These are phyloP conservation scores for Lactarius quietus DNA, from an alignment of 768 basidiomycete species.

Conservation along the genomic window DNA sequence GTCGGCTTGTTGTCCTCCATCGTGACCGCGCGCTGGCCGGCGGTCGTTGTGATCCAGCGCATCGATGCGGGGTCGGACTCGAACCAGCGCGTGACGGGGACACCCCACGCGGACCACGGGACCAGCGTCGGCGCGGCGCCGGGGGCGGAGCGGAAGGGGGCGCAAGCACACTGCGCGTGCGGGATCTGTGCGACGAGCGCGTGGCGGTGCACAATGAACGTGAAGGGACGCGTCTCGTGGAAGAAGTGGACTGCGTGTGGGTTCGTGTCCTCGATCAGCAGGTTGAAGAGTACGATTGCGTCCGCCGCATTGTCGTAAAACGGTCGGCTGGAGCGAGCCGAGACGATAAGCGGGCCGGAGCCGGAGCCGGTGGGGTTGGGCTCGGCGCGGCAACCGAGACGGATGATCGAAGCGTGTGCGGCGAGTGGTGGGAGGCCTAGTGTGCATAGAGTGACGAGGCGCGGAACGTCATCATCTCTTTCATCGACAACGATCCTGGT, in stretches of 20 bases:
- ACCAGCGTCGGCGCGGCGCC: neutral
- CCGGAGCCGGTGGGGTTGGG: conserved; percentile 27
- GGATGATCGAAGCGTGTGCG: conserved; percentile 20
- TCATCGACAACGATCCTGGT: conserved; percentile 11
- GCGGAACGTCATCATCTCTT: conserved; percentile 5
- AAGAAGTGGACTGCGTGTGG: neutral
- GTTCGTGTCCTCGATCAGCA: conserved; percentile 20
- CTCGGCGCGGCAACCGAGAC: conserved; percentile 32
- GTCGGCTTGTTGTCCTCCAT: conserved; percentile 9
- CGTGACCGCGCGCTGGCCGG: conserved; percentile 31
- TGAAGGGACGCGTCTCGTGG: conserved; percentile 23
- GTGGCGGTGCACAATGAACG: conserved; percentile 29
- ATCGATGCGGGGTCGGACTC: conserved; percentile 26
- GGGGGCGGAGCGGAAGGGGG: conserved; percentile 2
- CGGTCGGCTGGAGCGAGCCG: conserved; percentile 16
- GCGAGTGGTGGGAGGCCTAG: conserved; percentile 27
- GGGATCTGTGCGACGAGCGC: conserved; percentile 23
- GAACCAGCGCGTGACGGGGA: conserved; percentile 29
- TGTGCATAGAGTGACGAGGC: conserved; percentile 20
- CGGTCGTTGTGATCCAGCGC: conserved; percentile 35
- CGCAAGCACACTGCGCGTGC: neutral
- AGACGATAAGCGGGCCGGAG: neutral
- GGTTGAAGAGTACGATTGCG: conserved; percentile 30
- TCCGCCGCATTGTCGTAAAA: conserved; percentile 27
- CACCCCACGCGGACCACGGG: conserved; percentile 31